Evolutionary conservation across 2,329 filamentous ascomycete genomes (phyloP), one percentile per base, ranked within the genome.

Genomic region (Lasiodiplodia gonubiensis): DNA sequence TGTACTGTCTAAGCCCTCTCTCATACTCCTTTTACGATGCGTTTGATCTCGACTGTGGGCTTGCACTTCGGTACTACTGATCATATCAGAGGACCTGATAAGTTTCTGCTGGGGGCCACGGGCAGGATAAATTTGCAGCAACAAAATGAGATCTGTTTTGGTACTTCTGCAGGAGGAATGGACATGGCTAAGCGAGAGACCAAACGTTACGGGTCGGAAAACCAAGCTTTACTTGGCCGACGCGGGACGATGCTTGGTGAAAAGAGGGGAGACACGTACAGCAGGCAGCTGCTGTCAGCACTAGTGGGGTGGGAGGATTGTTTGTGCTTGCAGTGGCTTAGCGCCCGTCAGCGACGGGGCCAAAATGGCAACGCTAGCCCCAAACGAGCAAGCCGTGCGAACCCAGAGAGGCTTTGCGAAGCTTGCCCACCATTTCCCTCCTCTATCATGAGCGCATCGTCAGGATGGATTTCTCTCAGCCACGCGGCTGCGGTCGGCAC

Each of bases 191-290:
- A n/a, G n/a, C 8, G 30, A 33, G 30, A 33, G 30, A 33, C 8
- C 30, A 33, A 33, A 10, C 2, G 30, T 33, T 33, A n/a, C n/a
- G n/a, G n/a, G n/a, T n/a, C 27, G 27, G 30, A 33, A 42, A 18
- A 18, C 39, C 23, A 59, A 59, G 55, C 55, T 59, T 59, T 59
- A 3, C 55, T 59, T 59, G 37, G 55, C 55, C 30, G 2, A 11
- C 12, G 23, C 14, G 11, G 54, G 54, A 23, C n/a, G 18, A 57
- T 57, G 54, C 54, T 57, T n/a, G 30, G 12, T 18, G 52, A 18
- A n/a, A 55, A 37, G 21, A 55, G 18, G 30, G 4, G 18, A 18
- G 10, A n/a, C 18, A 30, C n/a, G 30, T 35, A 18, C 6, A n/a
- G 37, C 27, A 27, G 39, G 35, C 54, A 14, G 16, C 6, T n/a